These are phyloP conservation scores for Ustilago lituana DNA, from an alignment of 1,284 basidiomycete genomes.

Conservation along the genomic window DNA sequence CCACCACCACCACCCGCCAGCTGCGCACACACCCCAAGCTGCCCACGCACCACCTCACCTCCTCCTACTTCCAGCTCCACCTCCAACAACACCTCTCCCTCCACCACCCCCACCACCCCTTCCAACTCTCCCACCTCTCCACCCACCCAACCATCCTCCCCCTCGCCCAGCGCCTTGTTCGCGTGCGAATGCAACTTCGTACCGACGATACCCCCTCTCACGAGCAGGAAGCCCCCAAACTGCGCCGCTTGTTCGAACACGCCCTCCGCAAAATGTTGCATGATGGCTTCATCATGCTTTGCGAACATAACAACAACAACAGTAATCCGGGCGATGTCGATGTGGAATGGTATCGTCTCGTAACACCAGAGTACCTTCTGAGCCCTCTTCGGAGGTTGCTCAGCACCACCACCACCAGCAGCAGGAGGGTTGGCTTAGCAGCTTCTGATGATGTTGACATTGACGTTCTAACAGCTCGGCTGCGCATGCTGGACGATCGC, in stretches of 20 bases:
- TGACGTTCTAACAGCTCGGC: conserved; percentile 17
- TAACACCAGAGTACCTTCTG: conserved; percentile 34
- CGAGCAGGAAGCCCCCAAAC: conserved; percentile 27
- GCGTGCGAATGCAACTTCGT: conserved; percentile 26
- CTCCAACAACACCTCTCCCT: background rate
- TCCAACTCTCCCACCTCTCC: conserved; percentile 13
- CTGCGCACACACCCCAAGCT: too few species aligned
- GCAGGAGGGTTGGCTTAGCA: too few species aligned
- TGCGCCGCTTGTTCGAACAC: conserved; percentile 34
- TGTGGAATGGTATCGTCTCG: conserved; percentile 18
- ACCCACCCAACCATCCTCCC: conserved; percentile 4
- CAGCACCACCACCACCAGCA: background rate
- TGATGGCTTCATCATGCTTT: conserved; percentile 43
- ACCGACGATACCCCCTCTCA: too few species aligned
- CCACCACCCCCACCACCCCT: conserved; percentile 5
- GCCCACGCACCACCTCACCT: too few species aligned
- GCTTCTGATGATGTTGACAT: too few species aligned
- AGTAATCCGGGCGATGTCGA: too few species aligned
- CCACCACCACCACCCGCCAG: too few species aligned
- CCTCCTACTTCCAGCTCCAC: too few species aligned
- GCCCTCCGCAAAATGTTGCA: conserved; percentile 47
- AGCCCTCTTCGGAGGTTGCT: conserved; percentile 16
- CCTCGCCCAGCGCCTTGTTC: conserved; percentile 30
- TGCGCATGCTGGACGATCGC: conserved; percentile 38
- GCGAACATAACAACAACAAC: too few species aligned